phyloP scores from a whole-genome alignment of 805 yeast species.

The Cyberlindnera mississippiensis region DNA sequence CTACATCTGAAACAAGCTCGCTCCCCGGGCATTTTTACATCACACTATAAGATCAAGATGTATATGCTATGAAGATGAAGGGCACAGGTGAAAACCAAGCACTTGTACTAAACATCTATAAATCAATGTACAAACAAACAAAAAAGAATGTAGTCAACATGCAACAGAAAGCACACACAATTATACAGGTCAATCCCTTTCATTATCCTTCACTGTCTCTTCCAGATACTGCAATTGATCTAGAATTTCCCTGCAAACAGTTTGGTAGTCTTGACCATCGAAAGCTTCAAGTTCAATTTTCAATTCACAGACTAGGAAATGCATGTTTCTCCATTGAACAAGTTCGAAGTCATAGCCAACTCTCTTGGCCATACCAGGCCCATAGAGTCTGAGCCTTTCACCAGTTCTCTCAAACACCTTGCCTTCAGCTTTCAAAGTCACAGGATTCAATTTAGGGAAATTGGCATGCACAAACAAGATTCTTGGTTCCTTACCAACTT shows the following conservation, averaged over 20 bases:
- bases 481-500: slow-evolving; percentile 26
- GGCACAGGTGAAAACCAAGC: too few relatives aligned
- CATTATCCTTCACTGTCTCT: slow-evolving; percentile 35
- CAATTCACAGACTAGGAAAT: slow-evolving; percentile 48
- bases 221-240: slow-evolving; percentile 43
- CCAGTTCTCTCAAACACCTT: slow-evolving; percentile 41
- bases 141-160: too few relatives aligned
- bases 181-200: slow-evolving; percentile 22
- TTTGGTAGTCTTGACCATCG: slow-evolving; percentile 36
- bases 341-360: slow-evolving; percentile 56
- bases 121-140: too few relatives aligned
- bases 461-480: slow-evolving; percentile 60
- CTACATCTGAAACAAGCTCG: too few relatives aligned
- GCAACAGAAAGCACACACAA: too few relatives aligned
- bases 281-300: slow-evolving; percentile 43
- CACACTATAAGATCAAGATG: too few relatives aligned
- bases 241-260: slow-evolving; percentile 47
- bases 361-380: slow-evolving; percentile 47
- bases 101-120: too few relatives aligned
- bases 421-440: slow-evolving; percentile 42
- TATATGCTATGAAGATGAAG: too few relatives aligned
- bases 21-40: too few relatives aligned
- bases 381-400: slow-evolving; percentile 52
- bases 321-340: slow-evolving; percentile 58
- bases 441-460: slow-evolving; percentile 64